Conservation (phyloP, 139 green algal genomes). For the Tetradesmus lagerheimii region DNA sequence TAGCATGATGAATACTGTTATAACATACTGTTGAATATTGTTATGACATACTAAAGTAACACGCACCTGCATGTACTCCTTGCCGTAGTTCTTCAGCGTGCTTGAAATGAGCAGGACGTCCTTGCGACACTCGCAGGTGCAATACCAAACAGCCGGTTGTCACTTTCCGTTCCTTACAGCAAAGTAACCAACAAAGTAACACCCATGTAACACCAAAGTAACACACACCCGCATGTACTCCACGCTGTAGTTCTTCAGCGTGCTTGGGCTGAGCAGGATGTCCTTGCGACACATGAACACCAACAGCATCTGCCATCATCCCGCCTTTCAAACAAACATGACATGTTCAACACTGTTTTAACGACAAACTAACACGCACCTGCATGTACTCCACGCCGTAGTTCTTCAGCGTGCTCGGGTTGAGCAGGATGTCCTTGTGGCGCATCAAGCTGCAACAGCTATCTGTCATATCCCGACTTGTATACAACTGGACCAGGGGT, state of each 20-base stretch:
- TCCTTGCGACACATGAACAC: not conserved
- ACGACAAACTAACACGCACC: conserved; percentile 13
- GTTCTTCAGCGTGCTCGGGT: conserved; percentile 56
- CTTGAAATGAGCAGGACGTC: conserved; percentile 74
- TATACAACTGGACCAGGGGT: too few relatives aligned
- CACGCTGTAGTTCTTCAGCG: conserved; percentile 67
- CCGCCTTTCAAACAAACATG: too few relatives aligned
- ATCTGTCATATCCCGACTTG: too few relatives aligned
- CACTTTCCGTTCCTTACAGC: too few relatives aligned
- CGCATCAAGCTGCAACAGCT: conserved; percentile 35
- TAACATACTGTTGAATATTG: too few relatives aligned
- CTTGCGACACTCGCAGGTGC: conserved; percentile 64
- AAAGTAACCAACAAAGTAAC: too few relatives aligned
- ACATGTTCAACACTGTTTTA: too few relatives aligned
- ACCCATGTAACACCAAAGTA: not conserved
- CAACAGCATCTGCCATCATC: too few relatives aligned
- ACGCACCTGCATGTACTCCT: conserved; percentile 57
- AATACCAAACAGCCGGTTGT: not conserved
- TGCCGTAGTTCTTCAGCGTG: conserved; percentile 62
- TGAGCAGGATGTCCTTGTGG: conserved; percentile 82
- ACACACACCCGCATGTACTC: conserved; percentile 54
- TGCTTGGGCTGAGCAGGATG: conserved; percentile 62
- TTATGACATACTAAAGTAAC: not conserved
- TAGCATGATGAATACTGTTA: too few relatives aligned
- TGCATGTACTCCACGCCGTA: conserved; percentile 67